Evolutionary conservation across 305 asterid species (phyloP), one percentile per base, ranked within the genome.

Genomic region (Plantago coronopus): DNA sequence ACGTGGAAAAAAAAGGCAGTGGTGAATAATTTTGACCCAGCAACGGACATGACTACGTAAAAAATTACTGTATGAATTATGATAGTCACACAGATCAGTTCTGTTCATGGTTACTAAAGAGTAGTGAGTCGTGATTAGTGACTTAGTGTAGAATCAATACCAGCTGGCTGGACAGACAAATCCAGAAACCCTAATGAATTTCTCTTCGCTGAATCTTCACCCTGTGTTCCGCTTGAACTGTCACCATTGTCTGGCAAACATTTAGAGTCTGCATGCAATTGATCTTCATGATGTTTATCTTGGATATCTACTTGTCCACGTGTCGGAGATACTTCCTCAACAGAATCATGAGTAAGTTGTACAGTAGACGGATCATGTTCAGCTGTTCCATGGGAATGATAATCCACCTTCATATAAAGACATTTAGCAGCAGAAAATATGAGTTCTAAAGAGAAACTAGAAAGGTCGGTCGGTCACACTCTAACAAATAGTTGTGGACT

Each of bases 131-230:
- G n/a, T n/a, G n/a, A n/a, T n/a, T n/a, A 17, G 31, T 31, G 68
- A 49, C 31, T 63, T 29, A 34, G 10, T 40, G 18, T 3, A 45
- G 53, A 61, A 63, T 49, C 42, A 82, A 25, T 74, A 78, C 91
- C 86, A 57, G 48, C 65, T 59, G 63, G 68, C 65, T 78, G 69
- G 54, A 71, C 50, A 8, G 83, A 69, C 47, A 79, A 68, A 68
- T 69, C 76, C 56, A 66, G 57, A 37, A 63, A 21, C 40, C 57
- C 40, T 42, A 7, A 42, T n/a, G 72, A 22, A 64, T 54, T 68
- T 68, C 48, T 64, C 48, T 59, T 68, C 34, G 57, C 27, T 17
- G 69, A 66, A 62, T 48, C 54, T 45, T 57, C 73, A 42, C 38
- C 54, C 17, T 40, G 57, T 25, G 40, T 51, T 56, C 42, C 43